phyloP scores from a whole-genome alignment of 2,329 filamentous ascomycete genomes.

The Penicillium sumatraense region DNA sequence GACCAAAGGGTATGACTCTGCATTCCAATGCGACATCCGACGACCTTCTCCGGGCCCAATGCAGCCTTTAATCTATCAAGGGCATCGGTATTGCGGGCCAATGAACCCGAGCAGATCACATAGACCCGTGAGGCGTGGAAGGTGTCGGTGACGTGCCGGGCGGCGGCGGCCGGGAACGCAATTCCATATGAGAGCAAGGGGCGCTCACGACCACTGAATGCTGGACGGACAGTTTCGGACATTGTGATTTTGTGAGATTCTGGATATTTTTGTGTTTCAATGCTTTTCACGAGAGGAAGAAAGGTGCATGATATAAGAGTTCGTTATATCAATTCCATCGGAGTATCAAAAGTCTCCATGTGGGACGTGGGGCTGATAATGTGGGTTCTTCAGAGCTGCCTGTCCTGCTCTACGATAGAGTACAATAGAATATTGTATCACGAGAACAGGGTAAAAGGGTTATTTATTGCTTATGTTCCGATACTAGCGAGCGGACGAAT shows the following conservation, averaged over 20 bases:
- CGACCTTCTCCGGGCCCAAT: slow-evolving; percentile 45
- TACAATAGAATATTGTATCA: too few relatives aligned
- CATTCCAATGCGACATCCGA: slow-evolving; percentile 56
- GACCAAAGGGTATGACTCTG: slow-evolving; percentile 59
- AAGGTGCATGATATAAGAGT: too few relatives aligned
- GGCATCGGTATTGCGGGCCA: slow-evolving; percentile 53
- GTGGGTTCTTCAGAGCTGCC: slow-evolving; percentile 1
- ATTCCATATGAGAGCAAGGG: slow-evolving; percentile 55
- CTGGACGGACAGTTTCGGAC: slow-evolving; percentile 29
- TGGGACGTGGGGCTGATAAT: slow-evolving; percentile 4
- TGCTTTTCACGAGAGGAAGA: too few relatives aligned
- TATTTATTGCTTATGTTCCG: too few relatives aligned
- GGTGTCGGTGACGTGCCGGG: slow-evolving; percentile 50
- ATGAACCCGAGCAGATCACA: slow-evolving; percentile 56
- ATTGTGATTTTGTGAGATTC: background rate
- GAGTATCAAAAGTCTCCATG: background rate
- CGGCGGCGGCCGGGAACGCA: slow-evolving; percentile 51
- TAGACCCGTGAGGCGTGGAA: slow-evolving; percentile 55
- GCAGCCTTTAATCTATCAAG: slow-evolving; percentile 48
- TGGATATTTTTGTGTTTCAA: too few relatives aligned
- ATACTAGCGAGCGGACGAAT: too few relatives aligned
- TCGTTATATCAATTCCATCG: slow-evolving; percentile 3
- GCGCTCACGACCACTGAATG: slow-evolving; percentile 39
- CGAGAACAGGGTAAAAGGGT: too few relatives aligned
- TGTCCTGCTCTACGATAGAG: too few relatives aligned